These are phyloP conservation scores for Aspergillus ochraceoroseus DNA, from an alignment of 2,329 filamentous ascomycete species.

Conservation along the genomic window DNA sequence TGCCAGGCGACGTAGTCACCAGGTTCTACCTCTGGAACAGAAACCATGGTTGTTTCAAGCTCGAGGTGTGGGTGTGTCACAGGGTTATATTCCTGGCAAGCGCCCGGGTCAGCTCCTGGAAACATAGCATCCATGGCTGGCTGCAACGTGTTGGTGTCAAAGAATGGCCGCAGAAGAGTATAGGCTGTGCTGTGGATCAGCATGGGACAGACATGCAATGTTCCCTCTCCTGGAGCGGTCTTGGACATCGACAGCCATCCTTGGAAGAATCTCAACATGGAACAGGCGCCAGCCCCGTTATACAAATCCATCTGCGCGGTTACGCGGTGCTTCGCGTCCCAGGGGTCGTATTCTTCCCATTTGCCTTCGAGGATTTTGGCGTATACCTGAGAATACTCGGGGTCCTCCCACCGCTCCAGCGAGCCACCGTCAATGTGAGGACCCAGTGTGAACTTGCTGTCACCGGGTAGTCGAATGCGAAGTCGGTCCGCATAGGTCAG, in stretches of 20 bases:
- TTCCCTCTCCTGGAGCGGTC: conserved; percentile 70
- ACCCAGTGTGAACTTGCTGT: conserved; percentile 64
- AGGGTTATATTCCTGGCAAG: conserved; percentile 63
- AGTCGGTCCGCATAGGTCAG: conserved; percentile 66
- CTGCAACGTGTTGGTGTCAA: conserved; percentile 51
- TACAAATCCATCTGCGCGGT: conserved; percentile 69
- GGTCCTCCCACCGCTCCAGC: conserved; percentile 67
- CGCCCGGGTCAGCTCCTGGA: conserved; percentile 65
- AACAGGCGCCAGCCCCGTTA: conserved; percentile 73
- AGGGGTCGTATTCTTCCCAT: conserved; percentile 80
- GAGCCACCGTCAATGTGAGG: conserved; percentile 71
- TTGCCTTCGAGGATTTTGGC: conserved; percentile 64
- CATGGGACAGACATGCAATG: conserved; percentile 75
- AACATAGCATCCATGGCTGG: conserved; percentile 47
- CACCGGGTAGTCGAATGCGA: conserved; percentile 66
- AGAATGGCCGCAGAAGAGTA: conserved; percentile 77
- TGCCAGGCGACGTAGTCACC: conserved; percentile 77
- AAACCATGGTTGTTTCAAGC: conserved; percentile 64
- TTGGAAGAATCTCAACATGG: conserved; percentile 82
- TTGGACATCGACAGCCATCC: conserved; percentile 76
- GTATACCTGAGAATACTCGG: conserved; percentile 70
- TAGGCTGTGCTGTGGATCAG: conserved; percentile 72
- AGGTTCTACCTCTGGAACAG: conserved; percentile 62
- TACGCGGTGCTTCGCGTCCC: conserved; percentile 67
- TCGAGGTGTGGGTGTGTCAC: conserved; percentile 65